Base-by-base conservation (phyloP, 495 filamentous ascomycete species). In the Neurospora sp. region DNA sequence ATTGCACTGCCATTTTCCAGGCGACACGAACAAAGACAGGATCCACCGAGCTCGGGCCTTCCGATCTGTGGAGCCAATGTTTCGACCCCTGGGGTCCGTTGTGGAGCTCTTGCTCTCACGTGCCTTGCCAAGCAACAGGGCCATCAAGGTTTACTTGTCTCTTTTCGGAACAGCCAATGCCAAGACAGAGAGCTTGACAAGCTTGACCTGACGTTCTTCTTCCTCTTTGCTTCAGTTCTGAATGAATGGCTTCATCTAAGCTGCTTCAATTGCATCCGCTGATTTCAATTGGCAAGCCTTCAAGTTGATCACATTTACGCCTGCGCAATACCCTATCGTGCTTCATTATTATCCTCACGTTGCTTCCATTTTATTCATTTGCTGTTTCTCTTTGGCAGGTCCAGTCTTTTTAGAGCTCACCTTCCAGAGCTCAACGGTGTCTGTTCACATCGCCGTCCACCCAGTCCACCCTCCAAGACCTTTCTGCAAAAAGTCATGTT, bases 401-500 rank as follows among this genome's bases (percentile, higher is more conserved):
- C 10, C 20, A 6, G 46, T 59, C 11, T 5, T 22, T 14, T 7
- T 14, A 27, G 48, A 53, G 20, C 20, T 53, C 48, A 61, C 53
- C 53, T 65, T 65, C 14, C 27, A 37, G 14, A 35, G 53, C 27
- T 65, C 53, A 31, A 16, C 53, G 7, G 27, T 35, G 53, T 8
- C 27, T 61, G 48, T 61, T 16, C 16, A 31, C 22, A 8, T 31
- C 12, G 22, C 53, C 22, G 53, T 35, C 53, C 12, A 31, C 12
- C 48, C 20, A 53, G 20, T 53, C n/a, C 46, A 22, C 9, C 18
- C 12, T n/a, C 71, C 39, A 31, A 35, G 69, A 44, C 59, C 31
- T n/a, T 12, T 12, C 14, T 20, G 35, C n/a, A 53, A 53, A 69
- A 68, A 69, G 72, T 72, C 38, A 78, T 78, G 75, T 71, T 40